Evolutionary conservation across 805 yeast species (phyloP), one percentile per base, ranked within the genome.

Genomic region (Schizosaccharomyces japonicus): DNA sequence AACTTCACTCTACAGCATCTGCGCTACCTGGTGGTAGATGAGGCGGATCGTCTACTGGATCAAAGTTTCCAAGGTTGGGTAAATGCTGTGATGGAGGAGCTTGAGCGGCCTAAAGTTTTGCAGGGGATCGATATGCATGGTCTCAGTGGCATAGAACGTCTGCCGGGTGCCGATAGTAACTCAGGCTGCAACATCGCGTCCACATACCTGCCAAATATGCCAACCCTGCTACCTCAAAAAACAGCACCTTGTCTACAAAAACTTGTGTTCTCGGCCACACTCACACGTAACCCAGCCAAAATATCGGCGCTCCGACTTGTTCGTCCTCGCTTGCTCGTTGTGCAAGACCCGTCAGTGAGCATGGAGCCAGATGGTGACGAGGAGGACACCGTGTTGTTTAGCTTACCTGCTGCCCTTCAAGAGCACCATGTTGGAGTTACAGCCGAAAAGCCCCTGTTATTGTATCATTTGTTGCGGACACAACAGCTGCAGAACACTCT

Each of bases 41-140:
- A 87, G 66, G 98, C 98, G 21, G 98, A 87, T 63, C 71, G 98
- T 59, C 70, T 87, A 54, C 79, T 90, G 53, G 83, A 82, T 57
- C 95, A 90, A 60, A 73, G 80, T 11, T 90, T 83, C 61, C 95
- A 90, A 62, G 83, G 84, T 59, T 90, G 99, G 99, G 71, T 80
- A 63, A 66, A 69, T 57, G 54, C 67, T 65, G 44, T 66, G 5
- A 56, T 57, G 42, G 49, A 47, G 47, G 53, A 57, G 1, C 45
- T 59, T 3, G 50, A 54, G 6, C 21, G 45, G 10, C 48, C 47
- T 15, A 36, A 36, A 17, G 5, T 3, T 36, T 1, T 36, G 8
- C 42, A 21, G 27, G 23, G n/a, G n/a, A n/a, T 8, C 15, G 26
- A 36, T 19, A 19, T 13, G 15, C 15, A 36, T 17, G 3, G 8